Evolutionary conservation across 441 rosid genomes (phyloP), one percentile per base, ranked within the genome.

Genomic region (Adansonia madagascariensis): DNA sequence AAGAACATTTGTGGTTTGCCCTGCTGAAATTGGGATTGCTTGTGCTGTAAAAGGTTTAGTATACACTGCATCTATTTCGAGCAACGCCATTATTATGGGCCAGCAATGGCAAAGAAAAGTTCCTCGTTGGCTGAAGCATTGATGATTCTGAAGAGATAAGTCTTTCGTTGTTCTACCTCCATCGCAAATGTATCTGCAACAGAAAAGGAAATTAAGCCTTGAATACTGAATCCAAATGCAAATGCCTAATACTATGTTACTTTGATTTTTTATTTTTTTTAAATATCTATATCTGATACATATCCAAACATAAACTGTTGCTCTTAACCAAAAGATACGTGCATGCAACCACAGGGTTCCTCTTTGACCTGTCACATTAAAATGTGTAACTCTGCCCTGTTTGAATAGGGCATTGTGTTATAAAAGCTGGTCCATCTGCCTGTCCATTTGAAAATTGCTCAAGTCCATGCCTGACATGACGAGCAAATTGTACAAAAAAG

Each of bases 371-470:
- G 91, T 88, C 49, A 89, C 84, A 17, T 85, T 90, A 67, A 89
- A 86, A 74, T 3, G 84, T 69, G 77, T 87, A 90, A 78, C 88
- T 88, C 22, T 81, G 84, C 22, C 91, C 88, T 9, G 87, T 86
- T 35, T 90, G 82, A 46, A 90, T 87, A 5, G 92, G 94, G 47
- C 92, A 90, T 27, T 90, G 92, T 22, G 94, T 90, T 78, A 88
- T 86, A 76, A 68, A 85, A 27, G 86, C 86, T 57, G 85, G 86
- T 77, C 88, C 86, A 79, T 85, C 88, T 0, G 85, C 85, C 88
- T 86, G 83, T 57, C 88, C 88, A 46, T 85, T 85, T 8, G 85
- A 81, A 78, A 79, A 78, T 11, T 85, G 88, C 63, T 85, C 82
- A 15, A 85, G 78, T 53, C 88, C 80, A 50, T 77, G 80, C 80